Conservation (phyloP, 345 rosid species). For the Eucalyptus cloeziana region DNA sequence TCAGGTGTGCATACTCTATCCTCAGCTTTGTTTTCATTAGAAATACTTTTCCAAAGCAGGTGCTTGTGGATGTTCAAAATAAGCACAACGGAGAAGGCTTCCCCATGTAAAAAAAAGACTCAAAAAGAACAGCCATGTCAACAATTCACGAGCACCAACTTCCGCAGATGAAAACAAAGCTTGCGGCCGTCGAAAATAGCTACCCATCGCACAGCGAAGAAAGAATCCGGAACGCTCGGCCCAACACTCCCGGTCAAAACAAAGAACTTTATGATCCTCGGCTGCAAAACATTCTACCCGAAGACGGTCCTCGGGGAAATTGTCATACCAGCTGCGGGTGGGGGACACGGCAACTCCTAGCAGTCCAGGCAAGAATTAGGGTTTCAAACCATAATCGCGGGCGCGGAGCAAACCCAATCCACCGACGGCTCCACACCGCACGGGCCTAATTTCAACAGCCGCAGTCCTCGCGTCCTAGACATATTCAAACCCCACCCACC, state of each 20-base stretch:
- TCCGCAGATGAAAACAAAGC: neutral
- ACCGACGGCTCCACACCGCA: neutral
- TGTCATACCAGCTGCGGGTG: neutral
- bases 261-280: neutral
- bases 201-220: neutral
- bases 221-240: neutral
- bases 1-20: neutral
- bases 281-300: neutral
- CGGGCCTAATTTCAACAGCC: neutral
- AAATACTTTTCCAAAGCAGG: neutral
- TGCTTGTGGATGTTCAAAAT: neutral
- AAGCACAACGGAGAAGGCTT: neutral
- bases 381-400: neutral
- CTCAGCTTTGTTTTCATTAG: neutral
- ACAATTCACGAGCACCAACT: neutral
- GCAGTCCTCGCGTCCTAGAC: neutral
- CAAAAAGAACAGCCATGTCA: neutral
- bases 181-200: neutral
- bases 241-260: neutral
- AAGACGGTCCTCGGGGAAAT: neutral
- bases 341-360: neutral
- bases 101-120: neutral
- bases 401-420: neutral
- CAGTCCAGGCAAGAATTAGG: neutral
- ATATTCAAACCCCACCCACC: neutral